phyloP scores from a whole-genome alignment of 2,329 filamentous ascomycete species.

The Exserohilum turcica region DNA sequence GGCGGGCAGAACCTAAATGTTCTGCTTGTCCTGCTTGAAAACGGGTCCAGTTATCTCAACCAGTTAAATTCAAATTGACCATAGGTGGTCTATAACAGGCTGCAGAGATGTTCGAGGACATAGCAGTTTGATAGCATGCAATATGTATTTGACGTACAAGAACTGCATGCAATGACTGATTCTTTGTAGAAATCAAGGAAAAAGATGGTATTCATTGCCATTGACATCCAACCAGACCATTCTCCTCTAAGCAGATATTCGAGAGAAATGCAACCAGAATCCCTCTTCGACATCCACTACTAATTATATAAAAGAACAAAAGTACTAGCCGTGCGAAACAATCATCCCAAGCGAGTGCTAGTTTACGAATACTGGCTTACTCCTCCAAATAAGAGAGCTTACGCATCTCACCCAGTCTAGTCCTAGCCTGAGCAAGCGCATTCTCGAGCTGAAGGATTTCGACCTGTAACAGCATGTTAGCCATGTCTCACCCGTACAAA shows the following conservation, averaged over 20 bases:
- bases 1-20: no score
- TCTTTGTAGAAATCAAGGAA: background rate
- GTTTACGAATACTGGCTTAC: slow-evolving; percentile 11
- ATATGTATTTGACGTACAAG: background rate
- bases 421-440: slow-evolving; percentile 74
- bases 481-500: background rate
- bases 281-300: background rate
- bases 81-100: no score
- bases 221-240: background rate
- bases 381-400: slow-evolving; percentile 81
- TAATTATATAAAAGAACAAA: slow-evolving; percentile 2
- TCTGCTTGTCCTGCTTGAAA: no score
- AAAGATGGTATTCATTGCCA: background rate
- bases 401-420: slow-evolving; percentile 92
- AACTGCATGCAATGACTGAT: background rate
- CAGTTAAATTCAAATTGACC: no score
- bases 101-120: no score
- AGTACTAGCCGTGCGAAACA: background rate
- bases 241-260: background rate
- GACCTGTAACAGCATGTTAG: slow-evolving; percentile 63
- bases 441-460: slow-evolving; percentile 98
- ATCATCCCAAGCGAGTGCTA: background rate
- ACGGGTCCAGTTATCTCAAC: no score
- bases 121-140: no score
- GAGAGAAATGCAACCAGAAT: background rate